Conservation (phyloP, 2,329 filamentous ascomycete species). For the Stenocarpella maydis region DNA sequence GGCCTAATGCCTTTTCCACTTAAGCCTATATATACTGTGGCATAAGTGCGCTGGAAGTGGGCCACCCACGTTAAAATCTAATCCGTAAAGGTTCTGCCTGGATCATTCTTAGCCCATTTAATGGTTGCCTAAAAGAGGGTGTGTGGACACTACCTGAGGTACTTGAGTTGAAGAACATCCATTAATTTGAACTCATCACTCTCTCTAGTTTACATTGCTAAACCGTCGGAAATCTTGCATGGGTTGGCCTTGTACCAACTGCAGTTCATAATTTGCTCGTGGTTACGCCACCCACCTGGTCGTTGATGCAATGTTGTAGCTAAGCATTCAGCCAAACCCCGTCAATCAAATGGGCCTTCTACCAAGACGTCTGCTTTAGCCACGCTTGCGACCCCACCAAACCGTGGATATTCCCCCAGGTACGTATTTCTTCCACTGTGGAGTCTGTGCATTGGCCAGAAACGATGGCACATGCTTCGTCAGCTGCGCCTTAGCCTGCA, state of each 20-base stretch:
- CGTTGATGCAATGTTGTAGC: constrained; percentile 2
- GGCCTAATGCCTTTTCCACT: too few species aligned
- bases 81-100: too few species aligned
- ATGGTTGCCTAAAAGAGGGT: too few species aligned
- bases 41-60: too few species aligned
- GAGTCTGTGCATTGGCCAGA: neutral
- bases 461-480: neutral
- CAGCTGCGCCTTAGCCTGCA: neutral
- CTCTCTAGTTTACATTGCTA: neutral
- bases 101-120: too few species aligned
- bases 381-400: neutral
- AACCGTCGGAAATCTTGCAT: neutral
- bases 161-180: too few species aligned
- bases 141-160: too few species aligned
- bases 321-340: neutral
- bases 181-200: too few species aligned
- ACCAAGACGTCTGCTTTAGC: neutral
- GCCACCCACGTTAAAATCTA: too few species aligned
- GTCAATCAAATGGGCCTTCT: neutral
- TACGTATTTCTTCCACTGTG: neutral
- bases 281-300: neutral
- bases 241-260: neutral
- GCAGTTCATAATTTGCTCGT: constrained; percentile 6
- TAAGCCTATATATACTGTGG: too few species aligned
- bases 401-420: neutral